Evolutionary conservation across 345 rosid species (phyloP), one percentile per base, ranked within the genome.

Genomic region (Acer campestre): DNA sequence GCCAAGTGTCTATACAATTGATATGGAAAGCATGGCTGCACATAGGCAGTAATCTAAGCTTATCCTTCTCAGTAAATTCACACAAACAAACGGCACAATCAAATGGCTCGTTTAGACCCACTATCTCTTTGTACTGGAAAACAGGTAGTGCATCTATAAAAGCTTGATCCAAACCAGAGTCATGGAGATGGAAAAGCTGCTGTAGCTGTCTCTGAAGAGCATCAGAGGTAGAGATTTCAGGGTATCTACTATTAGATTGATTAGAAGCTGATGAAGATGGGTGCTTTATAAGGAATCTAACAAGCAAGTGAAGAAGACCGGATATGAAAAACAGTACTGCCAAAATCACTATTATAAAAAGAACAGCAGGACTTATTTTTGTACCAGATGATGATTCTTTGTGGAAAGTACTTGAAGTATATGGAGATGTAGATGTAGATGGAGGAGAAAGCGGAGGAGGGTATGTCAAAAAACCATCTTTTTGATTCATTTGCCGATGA

Each of bases 11-110:
- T 35, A 93, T 91, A 82, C 98, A 93, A 75, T 82, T 84, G 25
- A 93, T 79, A 78, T 93, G 98, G 88, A 93, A 93, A 76, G 98
- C 98, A 85, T 93, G 98, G 81, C 98, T 93, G 68, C 98, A 93
- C 82, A 74, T 80, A 38, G 98, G 98, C 67, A 93, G 91, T 82
- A 93, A 75, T 76, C 98, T 87, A n/a, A 93, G 88, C 85, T 90
- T 88, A 82, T 93, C 98, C 81, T 86, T 91, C 79, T 89, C 98
- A 9, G 93, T 59, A 44, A 93, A 93, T 80, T 93, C 98, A 84
- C 93, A 91, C 31, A 93, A 85, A 85, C 98, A 93, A 80, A 93
- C 98, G 5, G 98, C 94, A n/a, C 98, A 93, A 81, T 93, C 98
- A 58, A 90, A 93, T 1, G 91, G 98, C 82, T 93, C 94, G 29